Percentiles rank a stretch among this genome's conserved stretches.
phyloP scores from a whole-genome alignment of 2,329 filamentous ascomycete species.

The Colletotrichum sp. region DNA sequence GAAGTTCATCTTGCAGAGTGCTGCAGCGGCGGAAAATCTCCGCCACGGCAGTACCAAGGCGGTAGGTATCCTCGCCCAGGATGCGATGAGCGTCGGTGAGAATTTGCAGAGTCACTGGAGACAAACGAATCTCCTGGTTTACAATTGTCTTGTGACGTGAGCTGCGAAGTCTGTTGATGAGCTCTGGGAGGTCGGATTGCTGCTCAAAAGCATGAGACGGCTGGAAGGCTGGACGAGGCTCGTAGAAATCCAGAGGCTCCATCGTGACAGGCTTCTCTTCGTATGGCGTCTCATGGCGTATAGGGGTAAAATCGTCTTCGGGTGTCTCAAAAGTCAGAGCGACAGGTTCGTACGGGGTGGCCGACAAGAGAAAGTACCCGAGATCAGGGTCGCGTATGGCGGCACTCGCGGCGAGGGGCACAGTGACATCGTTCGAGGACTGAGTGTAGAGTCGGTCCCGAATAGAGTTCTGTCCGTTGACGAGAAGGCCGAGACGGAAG shows the following conservation, averaged over 20 bases:
- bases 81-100: conserved; percentile 77
- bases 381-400: conserved; percentile 66
- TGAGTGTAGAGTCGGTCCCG: conserved; percentile 64
- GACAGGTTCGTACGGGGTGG: conserved; percentile 62
- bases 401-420: conserved; percentile 58
- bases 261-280: conserved; percentile 47
- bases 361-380: conserved; percentile 67
- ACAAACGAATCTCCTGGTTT: conserved; percentile 72
- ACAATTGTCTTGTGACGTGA: conserved; percentile 65
- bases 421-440: conserved; percentile 46
- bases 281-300: conserved; percentile 46
- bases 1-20: conserved; percentile 69
- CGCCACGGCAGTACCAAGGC: conserved; percentile 71
- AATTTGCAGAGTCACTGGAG: conserved; percentile 72
- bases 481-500: conserved; percentile 65
- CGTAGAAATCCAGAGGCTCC: conserved; percentile 58
- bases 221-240: conserved; percentile 71
- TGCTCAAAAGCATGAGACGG: conserved; percentile 65
- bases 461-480: conserved; percentile 60
- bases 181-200: conserved; percentile 57
- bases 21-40: conserved; percentile 77
- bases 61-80: conserved; percentile 71
- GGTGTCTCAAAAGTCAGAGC: conserved; percentile 65
- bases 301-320: conserved; percentile 53
- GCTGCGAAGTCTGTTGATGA: conserved; percentile 62